Evolutionary conservation across 2,329 filamentous ascomycete species (phyloP), one percentile per base, ranked within the genome.

Genomic region (Westerdykella aurantiaca): DNA sequence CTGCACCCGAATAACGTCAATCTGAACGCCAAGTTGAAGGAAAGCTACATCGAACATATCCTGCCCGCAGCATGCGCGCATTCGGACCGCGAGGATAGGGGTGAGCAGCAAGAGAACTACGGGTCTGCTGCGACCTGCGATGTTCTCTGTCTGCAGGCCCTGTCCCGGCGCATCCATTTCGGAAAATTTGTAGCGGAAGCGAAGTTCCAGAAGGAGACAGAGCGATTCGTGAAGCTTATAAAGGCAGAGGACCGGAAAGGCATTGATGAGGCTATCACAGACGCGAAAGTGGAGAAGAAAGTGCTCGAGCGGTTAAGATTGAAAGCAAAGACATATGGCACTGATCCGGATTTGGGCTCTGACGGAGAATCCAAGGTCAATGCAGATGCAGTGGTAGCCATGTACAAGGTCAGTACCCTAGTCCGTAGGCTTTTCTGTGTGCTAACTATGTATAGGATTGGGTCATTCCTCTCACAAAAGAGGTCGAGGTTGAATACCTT

Each of bases 141-240:
- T 69, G 93, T 98, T 48, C 78, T 81, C 42, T 91, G 86, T 58
- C 74, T 98, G 51, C 93, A 98, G 73, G 86, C 93, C 3, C 72
- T 98, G 38, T 94, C 88, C 33, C 79, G 91, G 34, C 78, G 93
- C 43, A 93, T 98, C 56, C 93, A 98, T 70, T 98, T 95, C 72
- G 93, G 93, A 56, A 98, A 97, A 72, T 97, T 97, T 61, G 93
- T 98, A 7, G 93, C 93, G 35, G 93, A 98, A 76, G 83, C 85
- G 47, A 98, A 98, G 72, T 98, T 96, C 70, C 79, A 80, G 57
- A 83, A 85, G 38, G 87, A 97, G 55, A 78, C 82, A 23, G 87
- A 90, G 57, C 79, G 73, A 50, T 98, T 91, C 66, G 90, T 86
- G 5, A 75, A 75, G 50, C 69, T 97, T 69, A 97, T 98, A 71